A percentile compares a stretch with the other conserved stretches of the same genome.
Conservation (phyloP, 768 basidiomycete species). For the Mycena sanguinolenta region DNA sequence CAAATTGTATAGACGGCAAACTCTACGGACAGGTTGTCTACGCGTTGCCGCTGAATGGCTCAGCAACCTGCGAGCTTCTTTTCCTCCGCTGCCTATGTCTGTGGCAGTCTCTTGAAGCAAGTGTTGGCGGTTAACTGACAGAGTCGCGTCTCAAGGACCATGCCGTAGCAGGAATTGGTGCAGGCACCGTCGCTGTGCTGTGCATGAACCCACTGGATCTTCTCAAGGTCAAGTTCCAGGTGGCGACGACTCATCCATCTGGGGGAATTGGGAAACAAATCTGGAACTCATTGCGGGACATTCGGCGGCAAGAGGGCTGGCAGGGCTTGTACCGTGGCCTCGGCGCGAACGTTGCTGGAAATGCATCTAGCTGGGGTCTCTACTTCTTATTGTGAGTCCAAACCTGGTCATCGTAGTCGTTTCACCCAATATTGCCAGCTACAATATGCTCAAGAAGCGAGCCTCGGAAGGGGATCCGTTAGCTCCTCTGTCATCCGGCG, state of each 20-base stretch:
- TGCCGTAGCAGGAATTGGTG: slow-evolving; percentile 93
- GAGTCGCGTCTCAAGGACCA: slow-evolving; percentile 76
- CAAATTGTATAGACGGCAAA: too few species aligned
- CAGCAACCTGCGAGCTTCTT: slow-evolving; percentile 57
- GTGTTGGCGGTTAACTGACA: background rate
- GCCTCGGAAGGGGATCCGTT: slow-evolving; percentile 77
- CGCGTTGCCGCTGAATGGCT: slow-evolving; percentile 41
- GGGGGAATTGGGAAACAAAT: slow-evolving; percentile 81
- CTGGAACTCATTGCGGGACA: slow-evolving; percentile 79
- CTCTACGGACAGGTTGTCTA: background rate
- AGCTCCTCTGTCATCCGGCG: slow-evolving; percentile 76
- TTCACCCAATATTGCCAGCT: slow-evolving; percentile 61
- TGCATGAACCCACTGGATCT: slow-evolving; percentile 98
- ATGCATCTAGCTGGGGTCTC: slow-evolving; percentile 96
- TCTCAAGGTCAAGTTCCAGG: slow-evolving; percentile 94
- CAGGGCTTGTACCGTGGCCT: slow-evolving; percentile 92
- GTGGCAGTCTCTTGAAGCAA: background rate
- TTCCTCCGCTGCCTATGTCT: slow-evolving; percentile 40
- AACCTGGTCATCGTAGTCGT: slow-evolving; percentile 23
- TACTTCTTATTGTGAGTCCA: slow-evolving; percentile 95
- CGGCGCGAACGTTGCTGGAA: slow-evolving; percentile 91
- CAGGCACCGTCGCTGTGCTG: slow-evolving; percentile 91
- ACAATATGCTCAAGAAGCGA: slow-evolving; percentile 92
- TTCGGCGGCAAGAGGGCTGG: slow-evolving; percentile 83
- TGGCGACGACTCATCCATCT: slow-evolving; percentile 74